These are phyloP conservation scores for Tetracladium marchalianum DNA, from an alignment of 495 filamentous ascomycete species.

Conservation along the genomic window DNA sequence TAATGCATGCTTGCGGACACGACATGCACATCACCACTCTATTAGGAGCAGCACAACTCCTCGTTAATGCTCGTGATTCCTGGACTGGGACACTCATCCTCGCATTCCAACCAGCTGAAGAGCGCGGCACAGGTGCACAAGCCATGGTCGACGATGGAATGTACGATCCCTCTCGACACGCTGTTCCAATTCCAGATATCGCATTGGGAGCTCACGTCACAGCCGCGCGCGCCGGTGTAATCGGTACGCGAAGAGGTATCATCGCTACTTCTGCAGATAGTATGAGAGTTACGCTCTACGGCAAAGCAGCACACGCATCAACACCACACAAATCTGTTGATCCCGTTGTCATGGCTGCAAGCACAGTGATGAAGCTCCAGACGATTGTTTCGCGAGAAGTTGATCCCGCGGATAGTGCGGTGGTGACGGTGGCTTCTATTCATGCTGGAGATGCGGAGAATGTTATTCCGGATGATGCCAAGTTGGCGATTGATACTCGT, in stretches of 20 bases:
- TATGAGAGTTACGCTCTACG: conserved; percentile 35
- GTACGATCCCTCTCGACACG: conserved; percentile 35
- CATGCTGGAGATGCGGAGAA: conserved; percentile 43
- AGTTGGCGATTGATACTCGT: conserved; percentile 40
- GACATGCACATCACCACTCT: conserved; percentile 49
- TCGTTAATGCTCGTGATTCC: conserved; percentile 27
- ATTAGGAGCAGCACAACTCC: conserved; percentile 37
- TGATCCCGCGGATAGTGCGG: conserved; percentile 37
- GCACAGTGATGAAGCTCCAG: conserved; percentile 46
- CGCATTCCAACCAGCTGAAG: conserved; percentile 54
- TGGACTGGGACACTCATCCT: conserved; percentile 50
- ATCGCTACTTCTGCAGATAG: conserved; percentile 32
- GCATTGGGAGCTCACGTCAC: conserved; percentile 50
- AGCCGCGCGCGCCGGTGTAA: conserved; percentile 23
- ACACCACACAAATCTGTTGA: conserved; percentile 44
- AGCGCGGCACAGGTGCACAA: conserved; percentile 42
- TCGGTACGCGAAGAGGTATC: conserved; percentile 32
- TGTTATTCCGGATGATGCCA: conserved; percentile 37
- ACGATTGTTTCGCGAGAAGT: conserved; percentile 44
- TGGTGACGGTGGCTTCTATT: conserved; percentile 43
- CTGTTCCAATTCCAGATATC: conserved; percentile 40
- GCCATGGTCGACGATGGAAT: conserved; percentile 54
- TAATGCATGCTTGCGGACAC: conserved; percentile 63
- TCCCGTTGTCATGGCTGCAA: conserved; percentile 42
- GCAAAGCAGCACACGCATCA: conserved; percentile 42